phyloP scores from a whole-genome alignment of 257 asterid genomes.

The Solanum virginianum region DNA sequence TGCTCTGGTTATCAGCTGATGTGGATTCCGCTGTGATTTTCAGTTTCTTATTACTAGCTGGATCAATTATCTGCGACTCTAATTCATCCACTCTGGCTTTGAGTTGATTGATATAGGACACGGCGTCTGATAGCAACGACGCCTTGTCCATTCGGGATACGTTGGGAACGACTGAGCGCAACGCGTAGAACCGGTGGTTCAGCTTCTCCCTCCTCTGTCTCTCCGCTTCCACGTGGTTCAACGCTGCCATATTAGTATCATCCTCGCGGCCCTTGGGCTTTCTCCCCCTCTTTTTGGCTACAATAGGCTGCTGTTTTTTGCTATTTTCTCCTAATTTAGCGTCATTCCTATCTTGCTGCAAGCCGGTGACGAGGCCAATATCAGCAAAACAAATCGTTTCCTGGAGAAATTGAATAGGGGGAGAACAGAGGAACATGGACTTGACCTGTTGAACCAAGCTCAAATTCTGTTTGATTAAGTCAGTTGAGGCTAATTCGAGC shows the following conservation, averaged over 20 bases:
- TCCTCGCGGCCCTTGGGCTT: conserved; percentile 17
- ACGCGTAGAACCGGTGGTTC: conserved; percentile 68
- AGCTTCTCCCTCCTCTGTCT: conserved; percentile 87
- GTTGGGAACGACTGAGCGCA: conserved; percentile 74
- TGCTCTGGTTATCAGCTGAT: conserved; percentile 31
- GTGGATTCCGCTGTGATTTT: conserved; percentile 13
- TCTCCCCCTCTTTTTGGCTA: conserved; percentile 50
- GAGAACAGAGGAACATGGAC: conserved; percentile 22
- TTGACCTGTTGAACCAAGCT: conserved; percentile 34
- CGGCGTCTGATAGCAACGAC: conserved; percentile 68
- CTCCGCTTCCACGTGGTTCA: conserved; percentile 81
- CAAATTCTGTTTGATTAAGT: conserved; percentile 40
- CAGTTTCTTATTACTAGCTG: not conserved
- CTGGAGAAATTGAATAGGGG: not conserved
- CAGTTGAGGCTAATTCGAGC: conserved; percentile 54
- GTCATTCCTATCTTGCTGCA: not conserved
- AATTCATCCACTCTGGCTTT: conserved; percentile 41
- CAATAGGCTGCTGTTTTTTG: not conserved
- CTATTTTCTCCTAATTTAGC: not conserved
- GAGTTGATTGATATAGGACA: conserved; percentile 59
- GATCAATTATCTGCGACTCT: conserved; percentile 14
- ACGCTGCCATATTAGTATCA: not conserved
- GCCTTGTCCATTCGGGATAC: conserved; percentile 81
- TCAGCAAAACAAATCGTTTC: conserved; percentile 10
- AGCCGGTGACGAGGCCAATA: conserved; percentile 1